Conservation (phyloP, 257 asterid genomes). For the Solanum gracilifrons region DNA sequence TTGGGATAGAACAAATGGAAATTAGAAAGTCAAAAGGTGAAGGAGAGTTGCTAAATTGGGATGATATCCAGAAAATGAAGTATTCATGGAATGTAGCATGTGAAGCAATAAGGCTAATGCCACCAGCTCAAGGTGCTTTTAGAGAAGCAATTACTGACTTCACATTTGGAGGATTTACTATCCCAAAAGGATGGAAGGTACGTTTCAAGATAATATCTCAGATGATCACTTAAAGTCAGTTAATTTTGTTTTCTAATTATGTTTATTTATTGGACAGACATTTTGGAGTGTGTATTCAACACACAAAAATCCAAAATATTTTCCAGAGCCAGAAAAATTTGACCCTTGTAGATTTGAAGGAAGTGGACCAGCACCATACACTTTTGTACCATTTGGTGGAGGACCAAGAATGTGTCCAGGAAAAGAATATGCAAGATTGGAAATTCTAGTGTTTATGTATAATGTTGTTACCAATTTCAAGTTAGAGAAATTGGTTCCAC, state of each 20-base stretch:
- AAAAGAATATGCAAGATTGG: background rate
- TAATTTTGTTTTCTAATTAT: background rate
- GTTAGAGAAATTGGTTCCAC: conserved; percentile 4
- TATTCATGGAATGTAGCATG: conserved; percentile 18
- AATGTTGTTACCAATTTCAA: conserved; percentile 14
- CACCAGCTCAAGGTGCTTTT: conserved; percentile 18
- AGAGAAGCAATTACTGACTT: conserved; percentile 13
- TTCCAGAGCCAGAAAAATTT: background rate
- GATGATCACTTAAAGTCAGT: no score
- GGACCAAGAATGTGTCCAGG: conserved; percentile 2
- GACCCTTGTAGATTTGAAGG: background rate
- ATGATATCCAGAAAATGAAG: conserved; percentile 28
- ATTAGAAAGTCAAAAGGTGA: background rate
- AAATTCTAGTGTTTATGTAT: background rate
- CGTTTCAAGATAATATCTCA: no score
- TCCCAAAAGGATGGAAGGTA: conserved; percentile 29
- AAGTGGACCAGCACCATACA: background rate
- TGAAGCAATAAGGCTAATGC: conserved; percentile 10
- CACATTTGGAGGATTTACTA: conserved; percentile 13
- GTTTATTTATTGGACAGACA: conserved; percentile 1
- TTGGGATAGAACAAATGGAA: background rate
- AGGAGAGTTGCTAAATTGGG: conserved; percentile 19
- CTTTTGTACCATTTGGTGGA: conserved; percentile 5
- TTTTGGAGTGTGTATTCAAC: conserved; percentile 21
- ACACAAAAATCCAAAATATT: conserved; percentile 19